Evolutionary conservation across 257 asterid species (phyloP).

Genomic region (Agastache rugosa): DNA sequence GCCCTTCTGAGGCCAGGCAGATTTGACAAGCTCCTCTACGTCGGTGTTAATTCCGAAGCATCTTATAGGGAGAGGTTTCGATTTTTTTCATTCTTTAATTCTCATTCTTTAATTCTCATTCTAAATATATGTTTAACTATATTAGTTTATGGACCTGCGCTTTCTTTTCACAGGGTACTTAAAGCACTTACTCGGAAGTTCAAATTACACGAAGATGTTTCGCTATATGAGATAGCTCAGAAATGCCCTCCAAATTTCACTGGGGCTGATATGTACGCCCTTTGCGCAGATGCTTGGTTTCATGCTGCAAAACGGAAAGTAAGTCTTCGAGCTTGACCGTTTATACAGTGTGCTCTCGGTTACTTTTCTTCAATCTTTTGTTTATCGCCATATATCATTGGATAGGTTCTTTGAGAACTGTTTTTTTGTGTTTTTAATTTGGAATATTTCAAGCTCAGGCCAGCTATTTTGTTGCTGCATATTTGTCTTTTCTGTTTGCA

Average conservation of each 20-base stretch:
- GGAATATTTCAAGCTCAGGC: conserved; percentile 2
- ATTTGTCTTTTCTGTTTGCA: background rate
- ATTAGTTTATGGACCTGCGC: conserved; percentile 12
- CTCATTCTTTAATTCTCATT: background rate
- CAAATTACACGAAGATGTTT: conserved; percentile 76
- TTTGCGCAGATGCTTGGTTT: conserved; percentile 99
- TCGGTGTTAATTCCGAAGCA: conserved; percentile 95
- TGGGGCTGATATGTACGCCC: conserved; percentile 98
- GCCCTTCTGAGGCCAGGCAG: conserved; percentile 98
- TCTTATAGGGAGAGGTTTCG: conserved; percentile 88
- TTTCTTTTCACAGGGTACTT: conserved; percentile 68
- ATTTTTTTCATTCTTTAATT: conserved; percentile 2
- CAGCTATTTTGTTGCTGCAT: background rate
- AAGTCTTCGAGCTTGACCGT: conserved; percentile 9
- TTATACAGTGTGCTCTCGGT: background rate
- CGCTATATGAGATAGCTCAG: conserved; percentile 72
- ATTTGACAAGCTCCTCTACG: conserved; percentile 97
- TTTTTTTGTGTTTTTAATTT: background rate
- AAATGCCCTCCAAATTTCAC: conserved; percentile 95
- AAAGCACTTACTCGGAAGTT: conserved; percentile 90
- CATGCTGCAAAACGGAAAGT: conserved; percentile 92
- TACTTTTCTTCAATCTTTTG: background rate
- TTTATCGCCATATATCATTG: background rate
- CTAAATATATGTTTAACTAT: background rate
- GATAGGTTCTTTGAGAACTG: background rate